A percentile compares a stretch with the other conserved stretches of the same genome.
These are phyloP conservation scores for Ogataea ganodermae DNA, from an alignment of 805 yeast species.

Conservation along the genomic window DNA sequence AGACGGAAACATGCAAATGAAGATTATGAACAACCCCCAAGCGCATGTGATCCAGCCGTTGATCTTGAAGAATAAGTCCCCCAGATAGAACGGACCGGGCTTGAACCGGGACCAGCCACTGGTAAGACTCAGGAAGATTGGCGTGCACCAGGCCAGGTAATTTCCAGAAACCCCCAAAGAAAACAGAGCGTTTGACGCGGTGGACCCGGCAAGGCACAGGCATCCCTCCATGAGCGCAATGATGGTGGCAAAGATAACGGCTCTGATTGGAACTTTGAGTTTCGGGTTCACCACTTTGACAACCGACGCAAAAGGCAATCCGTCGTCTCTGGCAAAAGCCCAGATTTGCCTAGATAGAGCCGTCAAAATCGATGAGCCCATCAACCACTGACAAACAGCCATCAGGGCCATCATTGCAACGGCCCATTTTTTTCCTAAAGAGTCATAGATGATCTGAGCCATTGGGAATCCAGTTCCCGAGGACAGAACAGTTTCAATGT, in stretches of 20 bases:
- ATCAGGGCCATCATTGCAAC: constrained; percentile 60
- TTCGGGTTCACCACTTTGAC: constrained; percentile 58
- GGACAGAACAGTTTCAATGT: constrained; percentile 43
- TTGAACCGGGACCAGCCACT: constrained; percentile 50
- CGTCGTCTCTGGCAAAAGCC: constrained; percentile 78
- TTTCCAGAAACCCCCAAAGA: constrained; percentile 64
- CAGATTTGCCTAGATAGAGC: constrained; percentile 72
- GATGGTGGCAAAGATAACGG: constrained; percentile 54
- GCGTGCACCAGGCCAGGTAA: constrained; percentile 62
- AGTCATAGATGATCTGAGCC: constrained; percentile 64
- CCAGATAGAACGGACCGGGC: constrained; percentile 71
- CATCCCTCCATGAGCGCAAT: constrained; percentile 54
- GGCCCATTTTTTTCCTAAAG: constrained; percentile 66
- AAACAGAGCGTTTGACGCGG: constrained; percentile 70
- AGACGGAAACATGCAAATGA: constrained; percentile 65
- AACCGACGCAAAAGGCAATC: constrained; percentile 60
- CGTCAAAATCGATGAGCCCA: constrained; percentile 63
- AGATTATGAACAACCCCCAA: constrained; percentile 55
- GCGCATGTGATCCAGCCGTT: constrained; percentile 46
- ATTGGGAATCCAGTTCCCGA: constrained; percentile 59
- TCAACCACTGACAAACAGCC: constrained; percentile 61
- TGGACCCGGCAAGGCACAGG: constrained; percentile 55
- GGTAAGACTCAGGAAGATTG: constrained; percentile 54
- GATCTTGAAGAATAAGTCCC: constrained; percentile 47
- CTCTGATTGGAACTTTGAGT: constrained; percentile 63